These are phyloP conservation scores for Nitzschia palea DNA, from an alignment of 108 stramenopile genomes.

Conservation along the genomic window DNA sequence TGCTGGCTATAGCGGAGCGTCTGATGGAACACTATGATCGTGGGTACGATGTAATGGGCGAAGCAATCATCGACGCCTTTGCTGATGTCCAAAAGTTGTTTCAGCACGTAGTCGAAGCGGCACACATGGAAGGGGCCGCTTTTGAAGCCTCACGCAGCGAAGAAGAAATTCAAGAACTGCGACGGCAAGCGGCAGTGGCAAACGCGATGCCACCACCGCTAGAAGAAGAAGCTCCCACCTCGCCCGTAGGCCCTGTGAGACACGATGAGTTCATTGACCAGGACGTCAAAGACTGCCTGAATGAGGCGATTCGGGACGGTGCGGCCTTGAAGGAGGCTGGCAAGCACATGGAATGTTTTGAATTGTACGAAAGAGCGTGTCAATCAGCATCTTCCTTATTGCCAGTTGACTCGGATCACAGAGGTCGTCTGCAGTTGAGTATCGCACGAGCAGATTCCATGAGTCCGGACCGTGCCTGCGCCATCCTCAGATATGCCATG, in stretches of 20 bases:
- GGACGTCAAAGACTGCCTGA: constrained; percentile 80
- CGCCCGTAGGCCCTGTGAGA: constrained; percentile 34
- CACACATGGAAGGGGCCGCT: constrained; percentile 91
- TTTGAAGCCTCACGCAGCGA: constrained; percentile 71
- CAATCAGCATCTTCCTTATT: constrained; percentile 67
- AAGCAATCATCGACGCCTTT: constrained; percentile 82
- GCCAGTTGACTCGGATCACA: constrained; percentile 89
- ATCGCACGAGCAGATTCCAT: constrained; percentile 75
- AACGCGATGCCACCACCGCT: neutral
- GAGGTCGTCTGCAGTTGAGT: constrained; percentile 77
- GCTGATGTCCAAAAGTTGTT: constrained; percentile 85
- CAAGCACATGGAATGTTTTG: constrained; percentile 55
- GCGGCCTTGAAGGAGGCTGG: constrained; percentile 41
- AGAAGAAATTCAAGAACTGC: constrained; percentile 54
- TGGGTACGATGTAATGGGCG: constrained; percentile 89
- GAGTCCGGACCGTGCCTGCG: constrained; percentile 76
- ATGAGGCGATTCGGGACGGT: constrained; percentile 66
- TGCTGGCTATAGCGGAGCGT: constrained; percentile 83
- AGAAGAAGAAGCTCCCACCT: constrained; percentile 7
- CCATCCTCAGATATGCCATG: constrained; percentile 86
- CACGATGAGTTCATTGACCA: constrained; percentile 87
- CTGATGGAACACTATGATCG: constrained; percentile 84
- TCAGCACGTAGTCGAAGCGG: constrained; percentile 89
- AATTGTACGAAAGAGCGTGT: constrained; percentile 75
- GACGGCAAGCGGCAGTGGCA: constrained; percentile 24